Percentiles rank a stretch among this genome's conserved stretches.
Conservation (phyloP, 441 rosid species). For the Metrosideros polymorpha region DNA sequence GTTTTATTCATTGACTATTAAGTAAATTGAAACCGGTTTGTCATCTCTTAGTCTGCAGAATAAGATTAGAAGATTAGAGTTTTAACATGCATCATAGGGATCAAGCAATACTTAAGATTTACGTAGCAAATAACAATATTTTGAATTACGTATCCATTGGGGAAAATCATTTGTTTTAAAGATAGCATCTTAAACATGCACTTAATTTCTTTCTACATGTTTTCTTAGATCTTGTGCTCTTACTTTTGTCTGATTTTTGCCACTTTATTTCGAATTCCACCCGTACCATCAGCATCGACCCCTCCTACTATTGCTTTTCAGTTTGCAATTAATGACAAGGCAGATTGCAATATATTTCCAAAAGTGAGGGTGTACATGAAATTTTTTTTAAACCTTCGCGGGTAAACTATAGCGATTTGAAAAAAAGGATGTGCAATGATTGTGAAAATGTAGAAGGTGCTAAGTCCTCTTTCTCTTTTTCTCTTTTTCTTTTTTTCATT, state of each 20-base stretch:
- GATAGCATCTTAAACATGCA: background rate
- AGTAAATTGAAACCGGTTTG: no score
- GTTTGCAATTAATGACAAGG: background rate
- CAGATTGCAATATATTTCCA: background rate
- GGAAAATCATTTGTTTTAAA: background rate
- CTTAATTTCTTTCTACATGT: background rate
- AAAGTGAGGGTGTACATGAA: background rate
- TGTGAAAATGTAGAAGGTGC: no score
- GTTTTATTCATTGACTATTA: background rate
- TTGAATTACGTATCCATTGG: background rate
- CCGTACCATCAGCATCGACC: background rate
- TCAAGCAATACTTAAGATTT: no score
- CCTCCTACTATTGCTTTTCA: background rate
- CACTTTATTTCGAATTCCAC: background rate
- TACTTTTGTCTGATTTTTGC: background rate
- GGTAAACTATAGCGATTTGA: background rate
- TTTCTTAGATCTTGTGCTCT: background rate
- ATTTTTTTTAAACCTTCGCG: background rate
- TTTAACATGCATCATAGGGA: no score
- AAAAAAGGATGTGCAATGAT: background rate
- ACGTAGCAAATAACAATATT: no score
- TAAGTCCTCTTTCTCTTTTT: no score
- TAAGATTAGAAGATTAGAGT: no score
- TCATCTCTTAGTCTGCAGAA: no score
- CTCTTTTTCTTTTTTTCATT: no score